Percentiles rank a stretch among this genome's conserved stretches.
Evolutionary conservation across 352 stramenopile genomes (phyloP).

Genomic region (Pythium vanterpoolii): DNA sequence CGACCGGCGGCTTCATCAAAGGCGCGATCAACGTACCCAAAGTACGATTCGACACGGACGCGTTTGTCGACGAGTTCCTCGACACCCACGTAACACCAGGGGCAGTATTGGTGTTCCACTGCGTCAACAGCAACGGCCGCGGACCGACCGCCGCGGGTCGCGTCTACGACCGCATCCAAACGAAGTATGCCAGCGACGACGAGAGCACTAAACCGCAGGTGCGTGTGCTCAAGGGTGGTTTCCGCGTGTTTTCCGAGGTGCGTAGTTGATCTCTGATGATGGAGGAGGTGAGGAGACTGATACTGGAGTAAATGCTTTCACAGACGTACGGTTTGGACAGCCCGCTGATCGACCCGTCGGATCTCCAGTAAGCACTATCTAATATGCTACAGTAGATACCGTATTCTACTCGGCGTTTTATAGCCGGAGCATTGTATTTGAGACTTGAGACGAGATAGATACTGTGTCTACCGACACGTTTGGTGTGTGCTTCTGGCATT

Average conservation of each 20-base stretch:
- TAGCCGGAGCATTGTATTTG: no score
- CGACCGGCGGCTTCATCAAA: slow-evolving; percentile 31
- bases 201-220: slow-evolving; percentile 27
- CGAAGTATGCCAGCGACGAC: slow-evolving; percentile 1
- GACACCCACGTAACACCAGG: slow-evolving; percentile 21
- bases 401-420: not conserved
- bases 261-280: not conserved
- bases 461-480: no score
- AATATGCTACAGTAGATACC: not conserved
- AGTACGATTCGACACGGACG: slow-evolving; percentile 29
- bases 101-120: slow-evolving; percentile 36
- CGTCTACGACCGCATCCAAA: slow-evolving; percentile 25
- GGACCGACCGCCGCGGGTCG: slow-evolving; percentile 23
- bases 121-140: slow-evolving; percentile 32
- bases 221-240: slow-evolving; percentile 29
- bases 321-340: slow-evolving; percentile 19
- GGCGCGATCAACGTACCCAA: slow-evolving; percentile 36
- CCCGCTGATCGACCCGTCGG: slow-evolving; percentile 15
- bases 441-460: not conserved
- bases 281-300: not conserved
- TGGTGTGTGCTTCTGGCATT: no score
- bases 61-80: slow-evolving; percentile 30
- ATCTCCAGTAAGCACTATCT: slow-evolving; percentile 9
- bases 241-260: slow-evolving; percentile 31
- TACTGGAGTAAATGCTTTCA: no score